phyloP scores from a whole-genome alignment of 1,284 basidiomycete genomes.

The Mycosarcoma maydis region DNA sequence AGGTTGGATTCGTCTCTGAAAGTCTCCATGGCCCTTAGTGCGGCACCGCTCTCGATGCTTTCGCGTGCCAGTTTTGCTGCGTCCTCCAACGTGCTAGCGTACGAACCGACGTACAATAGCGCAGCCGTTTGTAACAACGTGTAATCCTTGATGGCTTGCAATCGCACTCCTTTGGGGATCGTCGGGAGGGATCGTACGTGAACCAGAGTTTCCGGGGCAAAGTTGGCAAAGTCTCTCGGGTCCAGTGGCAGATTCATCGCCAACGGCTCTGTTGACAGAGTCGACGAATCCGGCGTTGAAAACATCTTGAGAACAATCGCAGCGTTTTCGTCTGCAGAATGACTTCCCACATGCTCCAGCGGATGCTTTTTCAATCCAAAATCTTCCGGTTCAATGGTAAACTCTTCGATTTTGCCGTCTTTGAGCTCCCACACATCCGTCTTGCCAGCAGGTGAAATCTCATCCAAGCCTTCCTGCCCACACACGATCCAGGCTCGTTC shows the following conservation, averaged over 20 bases:
- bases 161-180: constrained; percentile 49
- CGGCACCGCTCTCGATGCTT: constrained; percentile 43
- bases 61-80: constrained; percentile 29
- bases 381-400: constrained; percentile 51
- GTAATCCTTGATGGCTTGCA: constrained; percentile 60
- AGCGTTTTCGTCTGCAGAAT: constrained; percentile 57
- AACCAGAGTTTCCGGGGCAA: constrained; percentile 26
- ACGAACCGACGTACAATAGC: constrained; percentile 58
- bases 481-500: constrained; percentile 90
- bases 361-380: constrained; percentile 58
- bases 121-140: constrained; percentile 63
- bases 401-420: constrained; percentile 49
- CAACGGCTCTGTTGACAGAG: constrained; percentile 11
- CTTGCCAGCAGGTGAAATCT: constrained; percentile 86
- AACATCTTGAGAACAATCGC: constrained; percentile 58
- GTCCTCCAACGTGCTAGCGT: constrained; percentile 20
- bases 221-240: constrained; percentile 20
- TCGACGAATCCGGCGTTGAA: constrained; percentile 8
- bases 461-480: constrained; percentile 89
- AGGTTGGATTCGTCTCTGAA: constrained; percentile 40
- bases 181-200: constrained; percentile 34
- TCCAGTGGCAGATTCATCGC: constrained; percentile 14
- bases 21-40: constrained; percentile 39
- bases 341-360: constrained; percentile 53
- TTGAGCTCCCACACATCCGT: constrained; percentile 73